Conservation (phyloP, 1,139 yeast species). For the Fermentozyma sake region DNA sequence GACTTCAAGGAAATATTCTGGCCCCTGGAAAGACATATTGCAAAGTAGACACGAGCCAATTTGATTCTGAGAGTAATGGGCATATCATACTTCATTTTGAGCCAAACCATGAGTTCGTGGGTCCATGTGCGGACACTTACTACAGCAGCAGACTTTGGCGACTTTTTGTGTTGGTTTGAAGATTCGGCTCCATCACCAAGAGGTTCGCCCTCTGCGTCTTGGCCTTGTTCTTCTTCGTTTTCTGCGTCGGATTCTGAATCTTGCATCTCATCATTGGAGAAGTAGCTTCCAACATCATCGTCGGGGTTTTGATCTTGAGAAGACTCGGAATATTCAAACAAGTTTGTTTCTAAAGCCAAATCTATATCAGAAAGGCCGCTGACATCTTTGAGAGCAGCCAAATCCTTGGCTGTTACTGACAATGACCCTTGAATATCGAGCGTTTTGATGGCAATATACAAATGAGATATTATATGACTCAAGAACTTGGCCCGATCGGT, state of each 20-base stretch:
- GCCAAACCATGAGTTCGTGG: conserved; percentile 75
- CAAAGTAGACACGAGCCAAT: conserved; percentile 68
- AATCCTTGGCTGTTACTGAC: conserved; percentile 61
- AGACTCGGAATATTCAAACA: conserved; percentile 32
- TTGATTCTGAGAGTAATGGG: conserved; percentile 63
- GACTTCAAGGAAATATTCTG: conserved; percentile 61
- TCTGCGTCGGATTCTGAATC: conserved; percentile 32
- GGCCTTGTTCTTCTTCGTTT: conserved; percentile 39
- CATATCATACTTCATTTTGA: conserved; percentile 76
- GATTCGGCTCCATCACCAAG: conserved; percentile 40
- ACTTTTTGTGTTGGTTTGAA: conserved; percentile 48
- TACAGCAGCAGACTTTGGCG: conserved; percentile 68
- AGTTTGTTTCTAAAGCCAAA: conserved; percentile 51
- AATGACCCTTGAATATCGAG: conserved; percentile 73
- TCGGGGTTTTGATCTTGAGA: conserved; percentile 10
- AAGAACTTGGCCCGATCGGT: conserved; percentile 71
- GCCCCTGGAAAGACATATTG: conserved; percentile 70
- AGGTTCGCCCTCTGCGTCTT: conserved; percentile 29
- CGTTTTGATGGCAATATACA: conserved; percentile 74
- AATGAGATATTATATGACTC: conserved; percentile 71
- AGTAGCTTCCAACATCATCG: conserved; percentile 20
- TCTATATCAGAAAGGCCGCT: conserved; percentile 35
- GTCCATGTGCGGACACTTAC: conserved; percentile 85
- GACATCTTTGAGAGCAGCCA: conserved; percentile 35
- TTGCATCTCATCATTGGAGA: conserved; percentile 18